A percentile compares a stretch with the other conserved stretches of the same genome.
Evolutionary conservation across 257 asterid genomes (phyloP).

Genomic region (Ballota nigra): DNA sequence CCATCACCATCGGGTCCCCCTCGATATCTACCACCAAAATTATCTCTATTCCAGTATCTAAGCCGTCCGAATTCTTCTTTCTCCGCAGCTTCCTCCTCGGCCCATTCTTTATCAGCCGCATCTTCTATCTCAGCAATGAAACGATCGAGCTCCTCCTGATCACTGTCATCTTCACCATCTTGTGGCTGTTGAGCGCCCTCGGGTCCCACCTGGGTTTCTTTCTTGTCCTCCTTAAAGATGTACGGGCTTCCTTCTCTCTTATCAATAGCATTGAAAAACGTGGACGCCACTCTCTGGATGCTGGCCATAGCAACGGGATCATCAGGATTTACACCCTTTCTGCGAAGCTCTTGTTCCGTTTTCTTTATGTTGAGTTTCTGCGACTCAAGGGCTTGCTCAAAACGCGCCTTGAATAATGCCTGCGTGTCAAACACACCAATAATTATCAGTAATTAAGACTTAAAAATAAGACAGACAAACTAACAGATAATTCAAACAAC

Average conservation of each 20-base stretch:
- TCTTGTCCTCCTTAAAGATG: constrained; percentile 65
- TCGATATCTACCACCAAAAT: constrained; percentile 51
- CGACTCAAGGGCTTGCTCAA: constrained; percentile 96
- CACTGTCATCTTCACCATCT: constrained; percentile 74
- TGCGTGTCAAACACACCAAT: constrained; percentile 31
- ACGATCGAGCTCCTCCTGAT: constrained; percentile 92
- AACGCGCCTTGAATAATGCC: constrained; percentile 94
- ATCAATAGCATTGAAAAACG: constrained; percentile 97
- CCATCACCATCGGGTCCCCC: constrained; percentile 44
- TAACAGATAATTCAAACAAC: background rate
- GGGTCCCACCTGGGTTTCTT: constrained; percentile 27
- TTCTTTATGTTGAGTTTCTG: constrained; percentile 93
- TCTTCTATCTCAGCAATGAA: constrained; percentile 97
- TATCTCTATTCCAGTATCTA: constrained; percentile 79
- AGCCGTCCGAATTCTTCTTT: constrained; percentile 63
- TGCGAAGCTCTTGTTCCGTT: constrained; percentile 81
- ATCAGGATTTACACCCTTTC: constrained; percentile 90
- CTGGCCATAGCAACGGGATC: constrained; percentile 99
- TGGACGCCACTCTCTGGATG: constrained; percentile 95
- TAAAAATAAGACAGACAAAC: background rate
- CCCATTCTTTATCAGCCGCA: constrained; percentile 98
- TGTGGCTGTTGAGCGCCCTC: constrained; percentile 38
- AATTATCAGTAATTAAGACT: background rate
- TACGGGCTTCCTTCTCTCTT: constrained; percentile 89
- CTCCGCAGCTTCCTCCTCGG: constrained; percentile 88